Percentiles rank a stretch among this genome's conserved stretches.
Evolutionary conservation across 345 rosid genomes (phyloP).

Genomic region (Gossypioides kirkii): DNA sequence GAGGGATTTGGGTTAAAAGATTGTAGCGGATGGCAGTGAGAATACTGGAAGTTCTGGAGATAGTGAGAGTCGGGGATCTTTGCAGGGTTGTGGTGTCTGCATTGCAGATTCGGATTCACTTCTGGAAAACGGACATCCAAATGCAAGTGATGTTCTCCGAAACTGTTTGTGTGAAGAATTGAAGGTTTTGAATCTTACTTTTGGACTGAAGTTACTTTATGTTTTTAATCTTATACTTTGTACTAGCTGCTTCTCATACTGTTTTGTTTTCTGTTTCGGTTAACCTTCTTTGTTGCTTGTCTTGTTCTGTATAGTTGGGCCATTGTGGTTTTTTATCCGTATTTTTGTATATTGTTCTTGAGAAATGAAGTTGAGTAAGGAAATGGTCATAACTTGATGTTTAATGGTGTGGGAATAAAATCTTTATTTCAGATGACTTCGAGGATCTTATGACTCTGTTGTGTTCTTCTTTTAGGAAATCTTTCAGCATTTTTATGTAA

Average conservation of each 20-base stretch:
- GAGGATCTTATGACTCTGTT: slow-evolving; percentile 1
- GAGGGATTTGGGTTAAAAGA: slow-evolving; percentile 33
- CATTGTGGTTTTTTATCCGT: slow-evolving; percentile 16
- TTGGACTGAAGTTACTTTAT: neutral
- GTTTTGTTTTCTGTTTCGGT: neutral
- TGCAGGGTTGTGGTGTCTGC: slow-evolving; percentile 38
- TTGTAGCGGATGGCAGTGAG: slow-evolving; percentile 30
- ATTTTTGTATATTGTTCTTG: neutral
- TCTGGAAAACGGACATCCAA: slow-evolving; percentile 34
- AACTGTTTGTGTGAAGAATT: slow-evolving; percentile 40
- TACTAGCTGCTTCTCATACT: neutral
- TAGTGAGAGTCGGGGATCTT: slow-evolving; percentile 44
- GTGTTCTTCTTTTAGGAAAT: neutral
- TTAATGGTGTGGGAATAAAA: neutral
- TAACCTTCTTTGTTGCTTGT: neutral
- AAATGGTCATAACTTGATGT: neutral
- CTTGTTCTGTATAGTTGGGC: slow-evolving; percentile 3
- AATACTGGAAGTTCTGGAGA: slow-evolving; percentile 27
- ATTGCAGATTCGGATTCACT: slow-evolving; percentile 30
- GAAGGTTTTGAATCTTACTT: slow-evolving; percentile 46
- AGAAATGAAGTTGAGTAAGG: neutral
- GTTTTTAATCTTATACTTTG: neutral
- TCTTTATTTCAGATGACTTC: neutral
- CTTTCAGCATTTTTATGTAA: neutral
- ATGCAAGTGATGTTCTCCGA: slow-evolving; percentile 28